A percentile compares a stretch with the other conserved stretches of the same genome.
These are phyloP conservation scores for Articulospora tetracladia DNA, from an alignment of 495 filamentous ascomycete genomes.

Conservation along the genomic window DNA sequence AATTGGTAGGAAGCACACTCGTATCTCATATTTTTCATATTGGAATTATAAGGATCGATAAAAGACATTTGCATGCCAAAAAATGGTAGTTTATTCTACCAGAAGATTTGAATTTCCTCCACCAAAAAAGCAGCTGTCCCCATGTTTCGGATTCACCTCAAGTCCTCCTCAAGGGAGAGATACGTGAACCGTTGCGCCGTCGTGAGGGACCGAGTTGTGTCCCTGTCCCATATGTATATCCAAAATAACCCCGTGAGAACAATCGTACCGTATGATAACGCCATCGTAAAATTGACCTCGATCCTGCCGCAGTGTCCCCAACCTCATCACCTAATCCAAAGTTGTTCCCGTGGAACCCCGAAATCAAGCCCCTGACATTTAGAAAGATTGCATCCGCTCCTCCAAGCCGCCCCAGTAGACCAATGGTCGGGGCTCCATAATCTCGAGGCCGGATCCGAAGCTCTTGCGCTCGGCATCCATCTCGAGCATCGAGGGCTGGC, in stretches of 20 bases:
- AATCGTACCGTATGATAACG: constrained; percentile 10
- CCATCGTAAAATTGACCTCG: constrained; percentile 19
- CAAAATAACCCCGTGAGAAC: not conserved
- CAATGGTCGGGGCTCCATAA: constrained; percentile 51
- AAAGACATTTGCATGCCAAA: not conserved
- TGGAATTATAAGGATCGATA: not conserved
- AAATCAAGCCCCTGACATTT: not conserved
- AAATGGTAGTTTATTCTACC: not conserved
- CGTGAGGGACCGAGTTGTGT: not conserved
- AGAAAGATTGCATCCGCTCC: constrained; percentile 41
- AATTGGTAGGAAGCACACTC: too few species aligned
- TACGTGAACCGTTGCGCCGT: not conserved
- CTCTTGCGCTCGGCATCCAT: constrained; percentile 43
- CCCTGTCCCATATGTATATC: not conserved
- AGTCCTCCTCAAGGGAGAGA: not conserved
- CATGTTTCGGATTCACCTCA: not conserved
- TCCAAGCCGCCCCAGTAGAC: constrained; percentile 52
- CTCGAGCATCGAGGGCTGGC: constrained; percentile 40
- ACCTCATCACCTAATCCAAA: not conserved
- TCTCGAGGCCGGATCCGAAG: constrained; percentile 39
- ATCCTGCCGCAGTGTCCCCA: constrained; percentile 17
- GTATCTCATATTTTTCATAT: too few species aligned
- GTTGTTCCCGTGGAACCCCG: too few species aligned
- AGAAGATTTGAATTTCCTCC: not conserved
- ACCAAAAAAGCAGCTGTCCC: not conserved